Evolutionary conservation across 805 yeast genomes (phyloP), one percentile per base, ranked within the genome.

Genomic region (Teunomyces tritomae): DNA sequence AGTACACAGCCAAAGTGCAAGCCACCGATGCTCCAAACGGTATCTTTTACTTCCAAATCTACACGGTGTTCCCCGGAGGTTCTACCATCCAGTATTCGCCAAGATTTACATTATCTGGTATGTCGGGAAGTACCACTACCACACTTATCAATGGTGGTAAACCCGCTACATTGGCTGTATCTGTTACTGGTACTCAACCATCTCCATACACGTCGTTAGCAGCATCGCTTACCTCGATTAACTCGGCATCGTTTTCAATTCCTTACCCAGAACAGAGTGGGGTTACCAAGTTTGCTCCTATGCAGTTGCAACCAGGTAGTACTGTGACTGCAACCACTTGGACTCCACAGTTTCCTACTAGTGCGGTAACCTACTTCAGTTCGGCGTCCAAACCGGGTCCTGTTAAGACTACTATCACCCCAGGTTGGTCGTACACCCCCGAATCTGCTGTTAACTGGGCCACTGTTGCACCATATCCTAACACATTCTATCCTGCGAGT

Each of bases 281-380:
- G 28, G 65, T 56, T 16, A 80, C 87, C 8, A 79, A 91, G 57
- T 88, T 69, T 65, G 97, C 98, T 1, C 97, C 97, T 45, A 89
- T 90, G 96, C 97, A 91, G 69, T 63, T 74, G 49, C 96, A 89
- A 67, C 97, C 99, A 5, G 87, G 85, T 3, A 59, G 86, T 1
- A 70, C 68, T 8, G 79, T 89, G 24, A 87, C 96, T 0, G 79
- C 73, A 33, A 75, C 85, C 8, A 67, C 84, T 3, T 85, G 91
- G 84, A 63, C 85, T 8, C 77, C 83, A 55, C 73, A 81, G 54
- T 84, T 67, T 63, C 82, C 92, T 13, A 79, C 96, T 0, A 80
- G 89, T 46, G 73, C 87, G 0, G 78, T 87, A 0, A 56, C 68
- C 8, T 79, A 79, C 57, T 89, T 74, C 67, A 56, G 80, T 9